Base-by-base conservation (phyloP, 2,329 filamentous ascomycete species). In the Onygena corvina region DNA sequence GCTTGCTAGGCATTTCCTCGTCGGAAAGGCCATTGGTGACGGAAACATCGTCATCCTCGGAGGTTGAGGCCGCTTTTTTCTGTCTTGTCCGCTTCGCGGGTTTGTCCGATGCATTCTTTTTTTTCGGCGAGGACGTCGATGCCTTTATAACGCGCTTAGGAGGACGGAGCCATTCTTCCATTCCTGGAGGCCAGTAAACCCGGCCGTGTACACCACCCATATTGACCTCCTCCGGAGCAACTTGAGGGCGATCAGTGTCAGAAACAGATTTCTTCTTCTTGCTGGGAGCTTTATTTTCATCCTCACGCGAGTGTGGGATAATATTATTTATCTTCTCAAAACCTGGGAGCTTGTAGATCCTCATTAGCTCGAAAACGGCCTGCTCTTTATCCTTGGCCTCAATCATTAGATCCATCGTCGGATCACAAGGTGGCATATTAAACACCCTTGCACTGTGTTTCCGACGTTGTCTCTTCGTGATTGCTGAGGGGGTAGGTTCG, bases 311-410 rank as follows among this genome's bases (percentile, higher is more conserved):
- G 60, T 89, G 76, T 0, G 89, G 88, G 2, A 90, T 71, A 1
- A 96, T 71, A 49, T 93, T 80, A 56, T 83, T 84, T 61, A 93
- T 80, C 0, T 67, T 75, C 16, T 92, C 74, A 67, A 81, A 85
- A 0, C 88, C 88, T 0, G 88, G 86, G 0, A 96, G 72, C 58
- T 83, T 88, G 64, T 88, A 94, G 0, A 75, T 88, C 18, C 84
- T 77, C 88, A 95, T 95, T 14, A 96, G 74, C 55, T 94, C 87
- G 59, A 96, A 94, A 0, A 95, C 87, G 0, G 90, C 88, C 65
- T 96, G 90, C 63, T 96, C 90, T 66, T 96, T 96, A 61, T 95
- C 90, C 64, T 96, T 96, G 44, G 90, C 90, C 68, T 96, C 90
- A 52, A 96, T 95, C 90, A 96, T 96, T n/a, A 96, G 72, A 61